Evolutionary conservation across 2,329 filamentous ascomycete genomes (phyloP).

Genomic region (Calonectria henricotiae): DNA sequence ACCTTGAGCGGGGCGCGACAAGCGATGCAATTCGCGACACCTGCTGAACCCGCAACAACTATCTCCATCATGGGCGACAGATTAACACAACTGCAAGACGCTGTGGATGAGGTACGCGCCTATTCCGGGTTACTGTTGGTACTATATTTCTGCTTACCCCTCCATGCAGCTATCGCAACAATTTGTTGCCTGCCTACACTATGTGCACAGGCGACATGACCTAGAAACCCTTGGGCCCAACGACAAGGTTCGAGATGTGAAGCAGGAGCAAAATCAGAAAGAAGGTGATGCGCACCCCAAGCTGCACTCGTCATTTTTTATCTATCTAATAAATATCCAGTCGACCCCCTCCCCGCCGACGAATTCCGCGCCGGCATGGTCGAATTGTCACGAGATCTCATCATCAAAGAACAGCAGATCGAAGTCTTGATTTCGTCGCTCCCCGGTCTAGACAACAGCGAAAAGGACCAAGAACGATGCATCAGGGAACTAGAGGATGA

Average conservation of each 20-base stretch:
- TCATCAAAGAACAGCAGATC: constrained; percentile 87
- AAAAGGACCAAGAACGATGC: constrained; percentile 81
- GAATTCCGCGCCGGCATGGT: constrained; percentile 78
- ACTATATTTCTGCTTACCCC: constrained; percentile 25
- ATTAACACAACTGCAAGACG: constrained; percentile 88
- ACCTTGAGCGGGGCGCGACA: background rate
- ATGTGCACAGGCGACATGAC: constrained; percentile 79
- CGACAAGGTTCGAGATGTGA: constrained; percentile 74
- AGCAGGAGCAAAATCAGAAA: constrained; percentile 68
- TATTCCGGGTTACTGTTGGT: background rate
- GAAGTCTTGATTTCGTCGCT: constrained; percentile 82
- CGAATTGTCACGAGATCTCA: constrained; percentile 83
- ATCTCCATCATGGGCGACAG: constrained; percentile 77
- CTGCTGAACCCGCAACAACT: constrained; percentile 26
- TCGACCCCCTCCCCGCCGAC: constrained; percentile 75
- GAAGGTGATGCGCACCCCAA: constrained; percentile 61
- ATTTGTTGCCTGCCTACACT: constrained; percentile 78
- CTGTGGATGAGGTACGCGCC: constrained; percentile 80
- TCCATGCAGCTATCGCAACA: constrained; percentile 75
- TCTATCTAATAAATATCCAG: constrained; percentile 55
- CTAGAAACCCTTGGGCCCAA: constrained; percentile 72
- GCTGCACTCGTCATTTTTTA: background rate
- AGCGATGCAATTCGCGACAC: constrained; percentile 13
- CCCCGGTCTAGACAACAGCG: constrained; percentile 84
- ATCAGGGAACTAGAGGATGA: constrained; percentile 78